A percentile compares a stretch with the other conserved stretches of the same genome.
Evolutionary conservation across 352 stramenopile genomes (phyloP).

Genomic region (Pseudoperonospora humuli): DNA sequence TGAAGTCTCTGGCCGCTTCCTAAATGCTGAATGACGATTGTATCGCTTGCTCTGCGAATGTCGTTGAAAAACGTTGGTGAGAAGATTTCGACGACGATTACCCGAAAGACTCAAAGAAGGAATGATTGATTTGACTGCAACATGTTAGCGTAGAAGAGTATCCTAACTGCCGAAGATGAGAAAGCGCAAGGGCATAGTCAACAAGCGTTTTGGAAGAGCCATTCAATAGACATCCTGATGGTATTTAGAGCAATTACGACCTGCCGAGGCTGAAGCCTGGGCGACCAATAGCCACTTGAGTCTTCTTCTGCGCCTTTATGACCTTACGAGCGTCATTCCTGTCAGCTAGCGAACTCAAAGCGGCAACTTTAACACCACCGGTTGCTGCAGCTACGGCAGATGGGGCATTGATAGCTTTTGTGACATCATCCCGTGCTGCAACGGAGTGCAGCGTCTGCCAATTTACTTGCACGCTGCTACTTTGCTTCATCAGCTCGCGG

Average conservation of each 20-base stretch:
- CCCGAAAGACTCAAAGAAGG: too few species aligned
- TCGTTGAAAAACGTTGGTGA: too few species aligned
- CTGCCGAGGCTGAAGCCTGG: conserved; percentile 75
- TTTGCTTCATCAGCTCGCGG: conserved; percentile 91
- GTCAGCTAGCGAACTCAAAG: conserved; percentile 13
- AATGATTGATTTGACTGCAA: too few species aligned
- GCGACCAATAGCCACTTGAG: conserved; percentile 69
- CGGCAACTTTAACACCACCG: neutral
- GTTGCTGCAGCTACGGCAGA: neutral
- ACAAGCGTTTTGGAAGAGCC: too few species aligned
- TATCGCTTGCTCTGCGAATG: too few species aligned
- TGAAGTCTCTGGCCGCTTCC: too few species aligned
- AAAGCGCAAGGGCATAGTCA: too few species aligned
- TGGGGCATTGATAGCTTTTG: conserved; percentile 2
- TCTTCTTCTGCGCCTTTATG: conserved; percentile 58
- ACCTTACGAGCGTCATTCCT: conserved; percentile 34
- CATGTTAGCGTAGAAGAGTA: too few species aligned
- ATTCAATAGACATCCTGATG: too few species aligned
- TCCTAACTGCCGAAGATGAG: too few species aligned
- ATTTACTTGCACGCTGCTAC: conserved; percentile 71
- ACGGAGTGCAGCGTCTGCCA: conserved; percentile 27
- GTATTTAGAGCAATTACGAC: conserved; percentile 34
- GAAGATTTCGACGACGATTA: too few species aligned
- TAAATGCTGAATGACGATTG: too few species aligned
- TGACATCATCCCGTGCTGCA: neutral